These are phyloP conservation scores for Candida manassasensis DNA, from an alignment of 805 yeast genomes.

Conservation along the genomic window DNA sequence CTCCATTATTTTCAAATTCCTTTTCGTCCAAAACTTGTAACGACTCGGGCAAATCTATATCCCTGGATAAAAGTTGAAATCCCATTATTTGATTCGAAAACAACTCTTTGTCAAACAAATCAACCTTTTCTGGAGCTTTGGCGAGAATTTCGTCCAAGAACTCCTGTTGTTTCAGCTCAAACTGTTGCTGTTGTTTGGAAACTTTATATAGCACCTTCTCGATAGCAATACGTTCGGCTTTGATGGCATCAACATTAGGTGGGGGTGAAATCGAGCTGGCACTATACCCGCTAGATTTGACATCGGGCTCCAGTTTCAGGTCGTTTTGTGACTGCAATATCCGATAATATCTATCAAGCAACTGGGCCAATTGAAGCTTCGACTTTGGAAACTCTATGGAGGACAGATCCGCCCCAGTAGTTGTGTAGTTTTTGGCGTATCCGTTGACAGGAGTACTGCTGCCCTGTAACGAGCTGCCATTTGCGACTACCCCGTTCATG, in stretches of 20 bases:
- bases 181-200: conserved; percentile 21
- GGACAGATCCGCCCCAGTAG: not conserved
- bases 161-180: conserved; percentile 17
- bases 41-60: conserved; percentile 56
- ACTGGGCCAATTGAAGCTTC: conserved; percentile 20
- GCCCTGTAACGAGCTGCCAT: not conserved
- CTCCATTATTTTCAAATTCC: not conserved
- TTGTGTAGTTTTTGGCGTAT: not conserved
- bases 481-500: conserved; percentile 3
- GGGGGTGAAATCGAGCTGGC: conserved; percentile 1
- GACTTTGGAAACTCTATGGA: conserved; percentile 17
- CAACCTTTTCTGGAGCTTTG: conserved; percentile 4
- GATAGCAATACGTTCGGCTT: conserved; percentile 19
- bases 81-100: conserved; percentile 58
- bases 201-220: conserved; percentile 27
- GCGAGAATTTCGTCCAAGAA: conserved; percentile 15
- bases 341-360: conserved; percentile 24
- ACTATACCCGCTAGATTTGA: not conserved
- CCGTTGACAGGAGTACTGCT: conserved; percentile 1
- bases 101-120: conserved; percentile 16
- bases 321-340: conserved; percentile 7
- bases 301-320: not conserved
- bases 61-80: conserved; percentile 60
- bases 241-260: conserved; percentile 19
- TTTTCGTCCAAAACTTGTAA: conserved; percentile 19